These are phyloP conservation scores for Climacium dendroides DNA, from an alignment of 225 moss, liverwort and hornwort species.

Conservation along the genomic window DNA sequence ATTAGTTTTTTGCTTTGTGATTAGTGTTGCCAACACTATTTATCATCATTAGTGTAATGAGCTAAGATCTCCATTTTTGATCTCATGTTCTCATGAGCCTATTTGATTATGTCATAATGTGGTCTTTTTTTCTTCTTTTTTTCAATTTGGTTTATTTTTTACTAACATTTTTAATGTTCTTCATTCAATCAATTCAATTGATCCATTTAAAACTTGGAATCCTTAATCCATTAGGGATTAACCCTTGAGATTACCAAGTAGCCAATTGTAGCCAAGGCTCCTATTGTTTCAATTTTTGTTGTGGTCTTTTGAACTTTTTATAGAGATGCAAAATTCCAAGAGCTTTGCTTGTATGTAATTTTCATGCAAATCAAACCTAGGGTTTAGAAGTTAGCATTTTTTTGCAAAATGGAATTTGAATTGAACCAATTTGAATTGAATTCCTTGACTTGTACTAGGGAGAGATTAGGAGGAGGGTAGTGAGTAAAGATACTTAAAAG, in stretches of 20 bases:
- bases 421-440: too few species aligned
- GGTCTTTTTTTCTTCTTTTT: neutral
- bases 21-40: too few species aligned
- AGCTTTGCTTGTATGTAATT: neutral
- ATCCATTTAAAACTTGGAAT: neutral
- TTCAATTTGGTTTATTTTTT: neutral
- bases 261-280: neutral
- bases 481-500: neutral
- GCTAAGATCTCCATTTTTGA: neutral
- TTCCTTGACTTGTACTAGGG: accelerated
- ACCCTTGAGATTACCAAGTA: neutral
- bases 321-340: accelerated
- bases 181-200: neutral
- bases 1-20: too few species aligned
- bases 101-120: neutral
- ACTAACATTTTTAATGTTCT: neutral
- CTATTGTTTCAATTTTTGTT: neutral
- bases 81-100: neutral
- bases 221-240: neutral
- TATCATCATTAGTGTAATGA: too few species aligned
- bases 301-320: neutral
- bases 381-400: neutral
- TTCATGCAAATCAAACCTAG: neutral
- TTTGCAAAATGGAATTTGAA: neutral
- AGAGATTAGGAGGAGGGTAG: accelerated